Base-by-base conservation (phyloP, 257 asterid species). In the Capsicum baccatum region DNA sequence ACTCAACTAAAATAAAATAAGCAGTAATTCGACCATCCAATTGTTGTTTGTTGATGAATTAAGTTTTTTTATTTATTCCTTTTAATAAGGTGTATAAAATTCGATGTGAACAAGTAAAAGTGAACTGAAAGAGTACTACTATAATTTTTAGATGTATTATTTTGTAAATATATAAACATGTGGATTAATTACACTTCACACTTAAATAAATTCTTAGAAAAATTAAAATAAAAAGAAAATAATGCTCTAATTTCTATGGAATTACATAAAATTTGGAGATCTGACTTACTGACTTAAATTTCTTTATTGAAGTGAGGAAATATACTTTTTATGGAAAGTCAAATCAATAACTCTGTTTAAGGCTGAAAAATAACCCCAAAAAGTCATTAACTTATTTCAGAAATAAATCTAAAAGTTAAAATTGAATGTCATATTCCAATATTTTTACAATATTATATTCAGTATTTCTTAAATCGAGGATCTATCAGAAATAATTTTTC, bases 241-340 rank as follows among this genome's bases (percentile, higher is more conserved):
- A 66, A 7, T 68, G 16, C 5, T 39, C 44, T 39, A 39, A 39
- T 39, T 69, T 69, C 10, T 6, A 35, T 66, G 6, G 48, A 6
- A 67, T 69, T 17, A 70, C 56, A 70, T 16, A 70, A 70, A 42
- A 70, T 42, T 70, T 70, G 35, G 79, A 70, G 79, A 39, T 70
- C 57, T 44, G 78, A 68, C 78, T 33, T 39, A 33, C 54, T 39
- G 57, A n/a, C 79, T 70, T 17, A 5, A 44, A 17, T n/a, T 70
- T 47, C 56, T 70, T 70, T 70, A 70, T 44, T 70, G 79, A 47
- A 70, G 79, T 44, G 57, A 44, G 56, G 57, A 44, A 48, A 16
- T 9, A 48, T 17, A 68, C 37, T 47, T 44, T 70, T 70, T 17
- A 70, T 70, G 37, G 57, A 70, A 70, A 70, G 79, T 70, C 79